Base-by-base conservation (phyloP, 2,329 filamentous ascomycete species). In the Talaromyces sp. region DNA sequence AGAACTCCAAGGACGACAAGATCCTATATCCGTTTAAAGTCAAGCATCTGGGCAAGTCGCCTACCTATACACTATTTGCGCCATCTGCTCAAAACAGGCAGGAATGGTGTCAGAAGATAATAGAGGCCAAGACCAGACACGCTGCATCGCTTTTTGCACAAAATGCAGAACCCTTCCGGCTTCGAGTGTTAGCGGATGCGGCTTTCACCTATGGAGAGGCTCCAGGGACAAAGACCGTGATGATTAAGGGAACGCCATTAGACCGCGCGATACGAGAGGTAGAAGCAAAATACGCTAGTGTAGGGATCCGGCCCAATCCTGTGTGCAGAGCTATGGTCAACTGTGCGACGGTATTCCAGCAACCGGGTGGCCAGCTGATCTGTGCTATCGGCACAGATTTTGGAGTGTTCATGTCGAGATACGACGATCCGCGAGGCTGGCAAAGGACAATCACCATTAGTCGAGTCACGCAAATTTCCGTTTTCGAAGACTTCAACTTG, bases 311-410 rank as follows among this genome's bases (percentile, higher is more conserved):
- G 37, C 86, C 89, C 39, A 85, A 90, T 4, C 91, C 93, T 11
- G 88, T 98, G 4, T 97, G 92, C 74, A 86, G 92, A 71, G 90
- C 94, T 37, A 85, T 88, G 61, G 93, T 99, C 69, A 95, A 99
- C 74, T 99, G 95, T 76, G 92, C 95, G 0, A 94, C 94, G 2
- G 90, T 92, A 0, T 99, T 99, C 78, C 89, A 88, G 43, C 86
- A 87, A 33, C 90, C 90, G 0, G 90, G 89, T 73, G 92, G 92
- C 33, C 94, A 90, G 75, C 87, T 90, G 56, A 91, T 97, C 85
- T 89, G 97, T 70, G 95, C 94, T 11, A 90, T 99, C 64, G 95
- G 96, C 50, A 99, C 95, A 1, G 95, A 99, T 74, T 93, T 91
- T 76, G 95, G 95, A 37, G 92, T 99, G 3, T 99, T 88, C 75